These are phyloP conservation scores for Phylloporus rhodoxanthus DNA, from an alignment of 768 basidiomycete genomes.

Conservation along the genomic window DNA sequence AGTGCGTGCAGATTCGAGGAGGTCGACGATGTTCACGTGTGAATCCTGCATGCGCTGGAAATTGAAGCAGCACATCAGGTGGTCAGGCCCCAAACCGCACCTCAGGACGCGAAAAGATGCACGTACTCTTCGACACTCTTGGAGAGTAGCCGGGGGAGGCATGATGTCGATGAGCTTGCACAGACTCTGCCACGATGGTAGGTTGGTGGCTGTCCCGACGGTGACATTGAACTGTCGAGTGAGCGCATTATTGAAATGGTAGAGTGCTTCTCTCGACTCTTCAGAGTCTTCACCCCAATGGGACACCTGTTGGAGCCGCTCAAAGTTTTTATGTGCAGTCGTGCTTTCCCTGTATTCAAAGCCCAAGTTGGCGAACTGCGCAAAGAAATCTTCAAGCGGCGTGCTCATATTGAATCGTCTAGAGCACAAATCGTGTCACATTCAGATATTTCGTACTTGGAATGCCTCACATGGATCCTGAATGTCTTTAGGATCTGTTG, in stretches of 20 bases:
- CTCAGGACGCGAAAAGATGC: background rate
- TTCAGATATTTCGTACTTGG: background rate
- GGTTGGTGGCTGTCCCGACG: conserved; percentile 15
- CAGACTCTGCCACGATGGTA: conserved; percentile 23
- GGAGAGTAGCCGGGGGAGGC: conserved; percentile 17
- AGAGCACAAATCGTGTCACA: background rate
- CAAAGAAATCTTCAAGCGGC: conserved; percentile 25
- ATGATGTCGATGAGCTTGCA: conserved; percentile 18
- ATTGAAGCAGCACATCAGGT: background rate
- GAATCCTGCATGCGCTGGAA: conserved; percentile 17
- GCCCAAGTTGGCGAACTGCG: conserved; percentile 7
- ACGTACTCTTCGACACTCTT: conserved; percentile 16
- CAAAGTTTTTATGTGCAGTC: conserved; percentile 21
- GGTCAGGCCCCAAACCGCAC: background rate
- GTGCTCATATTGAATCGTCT: conserved; percentile 8
- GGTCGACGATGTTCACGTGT: conserved; percentile 33
- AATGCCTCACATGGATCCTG: background rate
- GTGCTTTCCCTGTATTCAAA: conserved; percentile 12
- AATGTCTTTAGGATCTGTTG: background rate
- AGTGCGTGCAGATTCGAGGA: conserved; percentile 18
- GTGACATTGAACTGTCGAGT: conserved; percentile 22
- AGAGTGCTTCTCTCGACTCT: background rate
- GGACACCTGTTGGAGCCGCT: conserved; percentile 4
- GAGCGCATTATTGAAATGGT: conserved; percentile 18
- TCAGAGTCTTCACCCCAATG: background rate